These are phyloP conservation scores for Fusarium verticillioides DNA, from an alignment of 2,329 filamentous ascomycete genomes.

Conservation along the genomic window DNA sequence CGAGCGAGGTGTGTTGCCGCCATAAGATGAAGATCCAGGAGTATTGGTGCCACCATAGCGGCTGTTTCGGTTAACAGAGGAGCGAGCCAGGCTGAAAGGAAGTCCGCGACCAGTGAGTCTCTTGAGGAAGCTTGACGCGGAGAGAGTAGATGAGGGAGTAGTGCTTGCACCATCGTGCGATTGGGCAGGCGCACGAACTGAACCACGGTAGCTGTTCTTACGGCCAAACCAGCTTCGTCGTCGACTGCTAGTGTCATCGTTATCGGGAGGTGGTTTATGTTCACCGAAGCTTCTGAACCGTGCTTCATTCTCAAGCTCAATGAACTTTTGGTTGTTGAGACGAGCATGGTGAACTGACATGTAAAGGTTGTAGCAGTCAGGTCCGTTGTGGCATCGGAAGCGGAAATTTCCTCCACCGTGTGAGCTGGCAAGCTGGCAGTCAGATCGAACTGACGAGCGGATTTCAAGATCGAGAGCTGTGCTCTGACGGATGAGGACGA, in stretches of 20 bases:
- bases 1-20: constrained; percentile 63
- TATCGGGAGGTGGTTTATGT: constrained; percentile 59
- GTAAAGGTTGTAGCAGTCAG: constrained; percentile 86
- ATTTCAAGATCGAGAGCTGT: constrained; percentile 95
- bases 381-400: constrained; percentile 81
- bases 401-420: constrained; percentile 82
- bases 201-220: constrained; percentile 73
- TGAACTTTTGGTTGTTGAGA: constrained; percentile 93
- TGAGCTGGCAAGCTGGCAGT: constrained; percentile 73
- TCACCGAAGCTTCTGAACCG: constrained; percentile 78
- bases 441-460: constrained; percentile 80
- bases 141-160: constrained; percentile 67
- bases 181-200: constrained; percentile 68
- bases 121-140: constrained; percentile 83
- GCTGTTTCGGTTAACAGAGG: constrained; percentile 71
- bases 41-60: constrained; percentile 70
- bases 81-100: constrained; percentile 83
- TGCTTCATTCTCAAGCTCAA: constrained; percentile 72
- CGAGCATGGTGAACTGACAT: constrained; percentile 87
- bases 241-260: constrained; percentile 61
- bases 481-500: constrained; percentile 89
- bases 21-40: constrained; percentile 64
- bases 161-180: constrained; percentile 81
- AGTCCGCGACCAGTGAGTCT: constrained; percentile 77
- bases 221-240: constrained; percentile 70